phyloP scores from a whole-genome alignment of 768 basidiomycete species.

The Lepiota subincarnata region DNA sequence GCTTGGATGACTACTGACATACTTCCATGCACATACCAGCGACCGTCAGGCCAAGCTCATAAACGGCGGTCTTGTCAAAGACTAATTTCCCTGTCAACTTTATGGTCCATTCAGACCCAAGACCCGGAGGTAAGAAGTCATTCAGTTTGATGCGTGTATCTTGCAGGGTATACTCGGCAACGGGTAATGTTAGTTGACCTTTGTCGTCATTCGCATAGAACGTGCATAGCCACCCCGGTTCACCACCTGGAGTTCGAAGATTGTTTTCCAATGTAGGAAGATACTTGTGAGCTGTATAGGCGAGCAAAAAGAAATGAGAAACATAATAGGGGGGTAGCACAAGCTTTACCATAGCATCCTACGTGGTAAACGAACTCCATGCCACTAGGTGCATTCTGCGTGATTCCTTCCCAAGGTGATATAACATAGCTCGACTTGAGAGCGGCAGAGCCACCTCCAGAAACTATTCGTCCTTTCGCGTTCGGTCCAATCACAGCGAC shows the following conservation, averaged over 20 bases:
- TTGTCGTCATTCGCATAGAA: slow-evolving; percentile 56
- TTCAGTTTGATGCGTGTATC: slow-evolving; percentile 66
- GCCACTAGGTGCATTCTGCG: slow-evolving; percentile 41
- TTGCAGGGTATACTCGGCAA: slow-evolving; percentile 44
- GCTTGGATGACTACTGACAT: neutral
- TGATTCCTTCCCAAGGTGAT: slow-evolving; percentile 60
- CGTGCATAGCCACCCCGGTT: slow-evolving; percentile 59
- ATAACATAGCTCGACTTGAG: slow-evolving; percentile 64
- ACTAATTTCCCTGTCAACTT: slow-evolving; percentile 51
- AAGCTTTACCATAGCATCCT: slow-evolving; percentile 58
- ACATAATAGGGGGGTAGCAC: neutral
- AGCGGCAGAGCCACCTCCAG: slow-evolving; percentile 76
- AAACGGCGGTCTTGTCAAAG: slow-evolving; percentile 42
- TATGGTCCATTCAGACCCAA: slow-evolving; percentile 52
- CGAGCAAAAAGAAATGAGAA: neutral
- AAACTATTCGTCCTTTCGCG: slow-evolving; percentile 59
- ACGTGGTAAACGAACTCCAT: slow-evolving; percentile 52
- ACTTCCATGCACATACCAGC: slow-evolving; percentile 34
- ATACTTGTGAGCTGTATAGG: slow-evolving; percentile 53
- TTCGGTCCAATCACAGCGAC: slow-evolving; percentile 70
- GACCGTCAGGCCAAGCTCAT: slow-evolving; percentile 61
- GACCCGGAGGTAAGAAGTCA: slow-evolving; percentile 57
- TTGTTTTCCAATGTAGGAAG: slow-evolving; percentile 64
- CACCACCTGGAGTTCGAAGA: slow-evolving; percentile 46
- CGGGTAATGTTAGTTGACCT: slow-evolving; percentile 40